These are phyloP conservation scores for Lipomyces chichibuensis DNA, from an alignment of 805 yeast species.

Conservation along the genomic window DNA sequence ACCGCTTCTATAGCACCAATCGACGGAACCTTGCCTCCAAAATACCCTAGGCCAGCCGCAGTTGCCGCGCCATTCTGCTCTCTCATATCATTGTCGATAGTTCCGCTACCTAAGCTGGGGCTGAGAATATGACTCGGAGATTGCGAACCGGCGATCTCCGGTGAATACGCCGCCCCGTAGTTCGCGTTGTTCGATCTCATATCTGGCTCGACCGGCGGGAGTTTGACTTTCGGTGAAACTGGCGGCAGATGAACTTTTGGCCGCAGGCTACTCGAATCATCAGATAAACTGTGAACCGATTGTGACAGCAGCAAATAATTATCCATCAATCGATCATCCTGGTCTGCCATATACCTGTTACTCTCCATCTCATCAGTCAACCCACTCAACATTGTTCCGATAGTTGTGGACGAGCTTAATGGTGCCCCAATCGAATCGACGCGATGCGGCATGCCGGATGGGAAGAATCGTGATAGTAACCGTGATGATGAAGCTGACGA, in stretches of 20 bases:
- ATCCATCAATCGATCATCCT: constrained; percentile 2
- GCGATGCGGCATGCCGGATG: constrained; percentile 15
- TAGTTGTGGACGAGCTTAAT: not conserved
- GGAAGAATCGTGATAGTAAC: constrained; percentile 31
- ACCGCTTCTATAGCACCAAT: constrained; percentile 32
- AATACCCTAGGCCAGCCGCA: constrained; percentile 10
- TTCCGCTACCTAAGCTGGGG: constrained; percentile 14
- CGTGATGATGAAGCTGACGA: constrained; percentile 20
- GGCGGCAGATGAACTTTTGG: constrained; percentile 35
- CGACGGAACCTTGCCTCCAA: constrained; percentile 26
- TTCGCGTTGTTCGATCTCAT: not conserved
- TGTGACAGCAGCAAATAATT: constrained; percentile 23
- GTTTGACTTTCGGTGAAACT: constrained; percentile 1
- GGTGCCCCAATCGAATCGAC: not conserved
- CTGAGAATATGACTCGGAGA: constrained; percentile 6
- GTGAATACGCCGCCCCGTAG: constrained; percentile 2
- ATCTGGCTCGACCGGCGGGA: not conserved
- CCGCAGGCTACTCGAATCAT: constrained; percentile 20
- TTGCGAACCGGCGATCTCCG: constrained; percentile 6
- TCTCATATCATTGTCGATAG: constrained; percentile 4
- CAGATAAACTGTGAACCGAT: constrained; percentile 28
- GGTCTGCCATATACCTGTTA: not conserved
- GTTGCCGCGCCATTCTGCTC: constrained; percentile 1
- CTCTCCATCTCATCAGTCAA: not conserved
- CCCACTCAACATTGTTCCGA: constrained; percentile 2